Percentiles rank a stretch among this genome's conserved stretches.
phyloP scores from a whole-genome alignment of 2,329 filamentous ascomycete genomes.

The Cladophialophora carrionii region DNA sequence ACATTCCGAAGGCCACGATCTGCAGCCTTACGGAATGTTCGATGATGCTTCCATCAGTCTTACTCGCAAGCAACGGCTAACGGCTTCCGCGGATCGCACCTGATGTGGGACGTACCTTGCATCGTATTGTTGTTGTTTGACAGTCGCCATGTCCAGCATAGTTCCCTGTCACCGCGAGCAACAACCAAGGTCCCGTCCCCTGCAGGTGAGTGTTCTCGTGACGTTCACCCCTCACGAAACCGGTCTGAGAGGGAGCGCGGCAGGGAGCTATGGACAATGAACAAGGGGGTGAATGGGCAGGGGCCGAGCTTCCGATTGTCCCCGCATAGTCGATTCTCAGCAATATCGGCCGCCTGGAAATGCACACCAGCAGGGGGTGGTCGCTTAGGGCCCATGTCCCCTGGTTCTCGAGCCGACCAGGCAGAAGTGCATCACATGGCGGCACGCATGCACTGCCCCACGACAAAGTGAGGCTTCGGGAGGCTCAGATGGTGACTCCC shows the following conservation, averaged over 20 bases:
- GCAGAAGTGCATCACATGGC: neutral
- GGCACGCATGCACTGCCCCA: slow-evolving; percentile 20
- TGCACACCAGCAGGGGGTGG: neutral
- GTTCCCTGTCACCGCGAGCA: neutral
- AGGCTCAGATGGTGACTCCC: slow-evolving; percentile 28
- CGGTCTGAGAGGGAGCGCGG: neutral
- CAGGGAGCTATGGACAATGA: neutral
- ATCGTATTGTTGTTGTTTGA: neutral
- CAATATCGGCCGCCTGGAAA: neutral
- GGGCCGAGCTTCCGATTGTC: neutral
- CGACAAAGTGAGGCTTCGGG: slow-evolving; percentile 47
- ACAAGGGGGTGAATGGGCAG: neutral
- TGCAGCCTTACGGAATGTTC: slow-evolving; percentile 20
- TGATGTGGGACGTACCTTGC: slow-evolving; percentile 3
- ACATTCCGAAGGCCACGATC: slow-evolving; percentile 7
- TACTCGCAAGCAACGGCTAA: neutral
- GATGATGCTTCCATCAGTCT: slow-evolving; percentile 6
- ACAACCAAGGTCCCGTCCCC: too few species aligned
- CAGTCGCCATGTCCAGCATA: neutral
- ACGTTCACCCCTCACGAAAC: neutral
- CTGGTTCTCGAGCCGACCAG: neutral
- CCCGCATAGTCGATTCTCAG: neutral
- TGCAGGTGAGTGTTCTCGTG: neutral
- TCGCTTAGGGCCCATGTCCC: neutral
- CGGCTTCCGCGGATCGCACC: neutral